These are phyloP conservation scores for Bipolaris oryzae DNA, from an alignment of 2,329 filamentous ascomycete species.

Conservation along the genomic window DNA sequence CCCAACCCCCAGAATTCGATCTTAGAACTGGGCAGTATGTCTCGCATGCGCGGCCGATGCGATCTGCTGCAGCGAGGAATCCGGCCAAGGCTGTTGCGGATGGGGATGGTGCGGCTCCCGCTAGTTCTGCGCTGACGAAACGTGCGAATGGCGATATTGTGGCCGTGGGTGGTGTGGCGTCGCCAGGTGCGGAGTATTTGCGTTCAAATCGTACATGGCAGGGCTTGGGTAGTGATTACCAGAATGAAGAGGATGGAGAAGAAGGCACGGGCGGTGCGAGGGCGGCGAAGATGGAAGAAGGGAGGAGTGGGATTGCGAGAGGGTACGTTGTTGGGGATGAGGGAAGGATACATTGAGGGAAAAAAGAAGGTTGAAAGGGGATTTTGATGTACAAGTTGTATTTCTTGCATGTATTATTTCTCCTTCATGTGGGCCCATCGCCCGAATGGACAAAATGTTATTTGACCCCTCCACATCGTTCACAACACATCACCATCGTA, in stretches of 20 bases:
- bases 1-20: constrained; percentile 84
- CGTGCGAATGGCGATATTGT: constrained; percentile 73
- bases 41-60: constrained; percentile 76
- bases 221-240: constrained; percentile 86
- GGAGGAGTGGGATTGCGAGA: constrained; percentile 82
- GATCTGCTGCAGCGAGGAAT: background rate
- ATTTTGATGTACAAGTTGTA: background rate
- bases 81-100: background rate
- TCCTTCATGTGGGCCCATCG: background rate
- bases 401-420: background rate
- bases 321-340: constrained; percentile 79
- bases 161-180: constrained; percentile 82
- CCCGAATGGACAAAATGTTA: background rate
- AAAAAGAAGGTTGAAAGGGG: background rate
- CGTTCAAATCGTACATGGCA: constrained; percentile 86
- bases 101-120: constrained; percentile 37
- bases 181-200: constrained; percentile 88
- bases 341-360: constrained; percentile 29
- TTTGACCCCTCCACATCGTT: background rate
- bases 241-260: constrained; percentile 62
- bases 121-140: constrained; percentile 64
- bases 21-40: constrained; percentile 85
- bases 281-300: constrained; percentile 78
- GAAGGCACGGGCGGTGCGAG: constrained; percentile 34
- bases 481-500: background rate